These are phyloP conservation scores for Termitomyces sp. DNA, from an alignment of 768 basidiomycete genomes.

Conservation along the genomic window DNA sequence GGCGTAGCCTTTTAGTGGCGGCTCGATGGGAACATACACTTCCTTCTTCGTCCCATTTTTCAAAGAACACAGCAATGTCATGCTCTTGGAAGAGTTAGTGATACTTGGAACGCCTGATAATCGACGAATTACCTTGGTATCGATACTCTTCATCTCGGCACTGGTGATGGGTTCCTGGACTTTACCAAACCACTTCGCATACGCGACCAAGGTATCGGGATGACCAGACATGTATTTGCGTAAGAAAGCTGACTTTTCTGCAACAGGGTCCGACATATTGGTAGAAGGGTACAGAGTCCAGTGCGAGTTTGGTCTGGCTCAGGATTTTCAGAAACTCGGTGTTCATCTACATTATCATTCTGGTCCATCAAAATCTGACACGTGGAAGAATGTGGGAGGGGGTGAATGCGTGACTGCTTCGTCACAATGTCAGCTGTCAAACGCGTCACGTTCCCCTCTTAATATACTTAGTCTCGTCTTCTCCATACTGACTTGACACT, in stretches of 20 bases:
- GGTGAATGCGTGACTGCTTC: no score
- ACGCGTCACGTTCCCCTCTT: no score
- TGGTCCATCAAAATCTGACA: neutral
- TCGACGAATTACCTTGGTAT: constrained; percentile 45
- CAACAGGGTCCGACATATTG: constrained; percentile 65
- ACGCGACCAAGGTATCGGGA: constrained; percentile 80
- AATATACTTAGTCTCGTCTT: neutral
- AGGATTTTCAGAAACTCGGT: neutral
- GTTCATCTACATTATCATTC: neutral
- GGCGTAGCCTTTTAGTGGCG: constrained; percentile 68
- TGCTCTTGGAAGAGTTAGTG: constrained; percentile 32
- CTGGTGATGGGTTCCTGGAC: constrained; percentile 46
- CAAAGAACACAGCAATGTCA: constrained; percentile 62
- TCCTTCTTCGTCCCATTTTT: constrained; percentile 42
- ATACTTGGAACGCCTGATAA: no score
- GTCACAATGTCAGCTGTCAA: no score
- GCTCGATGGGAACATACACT: constrained; percentile 58
- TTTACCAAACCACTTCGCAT: constrained; percentile 73
- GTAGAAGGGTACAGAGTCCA: neutral
- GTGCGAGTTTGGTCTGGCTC: neutral
- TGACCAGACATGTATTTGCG: constrained; percentile 84
- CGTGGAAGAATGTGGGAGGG: no score
- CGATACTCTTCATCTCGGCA: constrained; percentile 70
- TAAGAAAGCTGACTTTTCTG: constrained; percentile 69
- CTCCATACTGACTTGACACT: no score